These are phyloP conservation scores for Mucor mucedo DNA, from an alignment of 371 early-diverging fungal genomes.

Conservation along the genomic window DNA sequence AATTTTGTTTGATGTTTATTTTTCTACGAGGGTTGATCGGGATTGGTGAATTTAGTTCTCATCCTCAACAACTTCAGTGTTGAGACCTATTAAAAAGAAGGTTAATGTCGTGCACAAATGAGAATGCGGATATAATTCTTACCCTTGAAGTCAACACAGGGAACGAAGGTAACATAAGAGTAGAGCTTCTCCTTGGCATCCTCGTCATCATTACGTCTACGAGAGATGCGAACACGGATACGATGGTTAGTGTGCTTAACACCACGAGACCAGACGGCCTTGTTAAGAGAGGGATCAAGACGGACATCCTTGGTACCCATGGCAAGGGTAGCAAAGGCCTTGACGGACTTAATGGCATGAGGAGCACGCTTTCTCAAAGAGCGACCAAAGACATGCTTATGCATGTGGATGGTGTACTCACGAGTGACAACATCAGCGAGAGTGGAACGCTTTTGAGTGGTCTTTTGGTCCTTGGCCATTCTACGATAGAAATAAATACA, in stretches of 20 bases:
- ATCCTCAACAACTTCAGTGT: constrained; percentile 21
- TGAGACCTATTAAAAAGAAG: constrained; percentile 7
- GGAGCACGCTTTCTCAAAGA: constrained; percentile 97
- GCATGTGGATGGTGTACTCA: constrained; percentile 95
- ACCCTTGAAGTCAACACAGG: constrained; percentile 87
- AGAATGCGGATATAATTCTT: constrained; percentile 9
- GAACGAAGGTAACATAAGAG: constrained; percentile 87
- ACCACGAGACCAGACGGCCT: constrained; percentile 88
- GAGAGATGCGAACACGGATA: constrained; percentile 90
- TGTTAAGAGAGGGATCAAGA: constrained; percentile 80
- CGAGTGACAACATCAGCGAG: constrained; percentile 81
- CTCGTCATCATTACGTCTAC: constrained; percentile 94
- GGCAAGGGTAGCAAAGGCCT: constrained; percentile 81
- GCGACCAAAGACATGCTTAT: constrained; percentile 84
- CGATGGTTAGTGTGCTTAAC: constrained; percentile 91
- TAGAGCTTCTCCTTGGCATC: constrained; percentile 94
- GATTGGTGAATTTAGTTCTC: constrained; percentile 9
- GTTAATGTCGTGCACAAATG: background rate
- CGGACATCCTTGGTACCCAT: constrained; percentile 92
- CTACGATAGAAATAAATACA: constrained; percentile 16
- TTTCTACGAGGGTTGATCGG: no score
- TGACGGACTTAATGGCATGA: constrained; percentile 90
- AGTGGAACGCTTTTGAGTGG: constrained; percentile 66
- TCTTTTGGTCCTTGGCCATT: constrained; percentile 55
- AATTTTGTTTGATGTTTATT: no score